Percentiles rank a stretch among this genome's conserved stretches.
These are phyloP conservation scores for Cardamine occulta DNA, from an alignment of 345 rosid genomes.

Conservation along the genomic window DNA sequence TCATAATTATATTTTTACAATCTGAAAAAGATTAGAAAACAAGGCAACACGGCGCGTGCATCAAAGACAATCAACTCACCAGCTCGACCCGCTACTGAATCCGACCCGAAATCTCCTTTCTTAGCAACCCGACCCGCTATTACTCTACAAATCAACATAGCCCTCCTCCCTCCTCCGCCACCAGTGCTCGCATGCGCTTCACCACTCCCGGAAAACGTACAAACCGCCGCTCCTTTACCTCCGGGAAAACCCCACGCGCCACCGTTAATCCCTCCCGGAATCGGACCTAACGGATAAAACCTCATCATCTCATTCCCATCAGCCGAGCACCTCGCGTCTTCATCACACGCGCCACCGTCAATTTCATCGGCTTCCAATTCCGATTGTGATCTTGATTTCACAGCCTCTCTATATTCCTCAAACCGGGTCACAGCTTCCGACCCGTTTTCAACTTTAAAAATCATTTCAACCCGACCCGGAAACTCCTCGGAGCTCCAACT, in stretches of 20 bases:
- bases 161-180: constrained; percentile 82
- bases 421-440: constrained; percentile 68
- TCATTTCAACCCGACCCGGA: constrained; percentile 83
- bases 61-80: constrained; percentile 90
- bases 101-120: constrained; percentile 58
- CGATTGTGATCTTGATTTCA: constrained; percentile 55
- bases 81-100: constrained; percentile 75
- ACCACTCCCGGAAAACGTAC: constrained; percentile 84
- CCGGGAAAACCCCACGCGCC: constrained; percentile 67
- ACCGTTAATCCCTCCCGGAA: constrained; percentile 50
- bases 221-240: constrained; percentile 48
- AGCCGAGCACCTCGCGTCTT: constrained; percentile 79
- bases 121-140: constrained; percentile 86
- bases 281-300: constrained; percentile 78
- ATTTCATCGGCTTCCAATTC: constrained; percentile 14
- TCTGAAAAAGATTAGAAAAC: constrained; percentile 86
- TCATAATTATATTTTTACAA: constrained; percentile 54
- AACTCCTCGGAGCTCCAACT: constrained; percentile 84
- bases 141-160: constrained; percentile 93
- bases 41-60: constrained; percentile 87
- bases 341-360: constrained; percentile 57
- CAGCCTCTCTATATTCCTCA: constrained; percentile 90
- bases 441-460: constrained; percentile 90
- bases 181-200: constrained; percentile 86
- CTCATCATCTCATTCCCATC: constrained; percentile 99